These are phyloP conservation scores for Macrophomina pseudophaseolina DNA, from an alignment of 2,329 filamentous ascomycete genomes.

Conservation along the genomic window DNA sequence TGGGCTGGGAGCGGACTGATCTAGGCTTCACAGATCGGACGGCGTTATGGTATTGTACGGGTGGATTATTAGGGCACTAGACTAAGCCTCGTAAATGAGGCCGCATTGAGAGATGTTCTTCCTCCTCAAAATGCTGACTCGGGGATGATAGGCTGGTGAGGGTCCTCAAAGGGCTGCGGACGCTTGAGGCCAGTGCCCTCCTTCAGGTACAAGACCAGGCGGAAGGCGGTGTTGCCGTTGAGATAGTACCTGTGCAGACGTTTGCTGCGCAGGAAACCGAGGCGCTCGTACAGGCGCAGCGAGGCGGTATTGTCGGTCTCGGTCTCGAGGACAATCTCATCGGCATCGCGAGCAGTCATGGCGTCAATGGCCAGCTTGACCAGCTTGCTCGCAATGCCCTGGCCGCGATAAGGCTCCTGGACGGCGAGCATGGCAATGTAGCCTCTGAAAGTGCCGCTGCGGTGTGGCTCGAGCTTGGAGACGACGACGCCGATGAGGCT, in stretches of 20 bases:
- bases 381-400: conserved; percentile 82
- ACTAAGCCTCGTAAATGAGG: background rate
- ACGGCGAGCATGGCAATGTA: conserved; percentile 99
- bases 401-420: conserved; percentile 75
- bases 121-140: background rate
- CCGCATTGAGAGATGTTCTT: background rate
- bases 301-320: conserved; percentile 91
- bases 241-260: conserved; percentile 93
- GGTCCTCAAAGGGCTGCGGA: conserved; percentile 5
- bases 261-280: conserved; percentile 92
- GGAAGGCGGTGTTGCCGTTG: conserved; percentile 93
- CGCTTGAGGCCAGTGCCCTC: conserved; percentile 24
- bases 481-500: conserved; percentile 88
- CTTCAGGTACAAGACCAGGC: conserved; percentile 76
- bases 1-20: background rate
- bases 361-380: conserved; percentile 90
- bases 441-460: conserved; percentile 82
- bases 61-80: background rate
- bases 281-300: conserved; percentile 87
- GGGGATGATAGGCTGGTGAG: background rate
- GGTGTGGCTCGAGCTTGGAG: conserved; percentile 90
- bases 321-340: conserved; percentile 95
- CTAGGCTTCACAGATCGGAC: background rate
- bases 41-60: conserved; percentile 1
- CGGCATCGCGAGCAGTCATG: conserved; percentile 82